Evolutionary conservation across 768 basidiomycete genomes (phyloP).

Genomic region (Suillus alpinus): DNA sequence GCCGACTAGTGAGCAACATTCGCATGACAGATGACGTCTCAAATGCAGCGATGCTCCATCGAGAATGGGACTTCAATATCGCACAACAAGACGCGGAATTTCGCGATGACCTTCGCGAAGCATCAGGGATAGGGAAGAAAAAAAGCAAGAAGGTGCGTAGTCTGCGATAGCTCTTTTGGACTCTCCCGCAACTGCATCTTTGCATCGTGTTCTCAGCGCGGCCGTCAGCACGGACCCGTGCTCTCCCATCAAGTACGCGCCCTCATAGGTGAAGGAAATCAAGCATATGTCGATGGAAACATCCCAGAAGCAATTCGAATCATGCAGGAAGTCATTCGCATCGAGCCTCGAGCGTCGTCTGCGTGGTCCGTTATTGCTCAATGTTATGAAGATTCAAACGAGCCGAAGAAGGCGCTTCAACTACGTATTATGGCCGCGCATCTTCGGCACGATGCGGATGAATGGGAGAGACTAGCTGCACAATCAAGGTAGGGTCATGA

Average conservation of each 20-base stretch:
- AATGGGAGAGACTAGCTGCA: conserved; percentile 79
- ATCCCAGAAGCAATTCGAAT: conserved; percentile 67
- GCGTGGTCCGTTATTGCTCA: conserved; percentile 90
- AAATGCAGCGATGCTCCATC: conserved; percentile 46
- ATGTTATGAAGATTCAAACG: conserved; percentile 72
- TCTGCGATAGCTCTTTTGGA: background rate
- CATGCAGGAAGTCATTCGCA: conserved; percentile 90
- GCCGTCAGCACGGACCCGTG: conserved; percentile 53
- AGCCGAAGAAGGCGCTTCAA: conserved; percentile 72
- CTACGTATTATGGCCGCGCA: conserved; percentile 90
- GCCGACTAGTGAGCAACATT: conserved; percentile 69
- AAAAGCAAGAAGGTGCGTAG: conserved; percentile 44
- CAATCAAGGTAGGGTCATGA: conserved; percentile 57
- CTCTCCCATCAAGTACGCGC: conserved; percentile 70
- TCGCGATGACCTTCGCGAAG: conserved; percentile 68
- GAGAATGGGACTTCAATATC: conserved; percentile 73
- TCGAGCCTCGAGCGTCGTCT: conserved; percentile 79
- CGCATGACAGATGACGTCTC: conserved; percentile 48
- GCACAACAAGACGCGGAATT: conserved; percentile 69
- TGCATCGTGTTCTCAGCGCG: conserved; percentile 14
- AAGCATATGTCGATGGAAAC: conserved; percentile 75
- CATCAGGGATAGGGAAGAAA: conserved; percentile 65
- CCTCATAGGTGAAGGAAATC: conserved; percentile 83
- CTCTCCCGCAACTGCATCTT: background rate
- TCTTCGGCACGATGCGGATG: conserved; percentile 77